Conservation (phyloP, 208 protist species). For the Trypanosoma lewisi region DNA sequence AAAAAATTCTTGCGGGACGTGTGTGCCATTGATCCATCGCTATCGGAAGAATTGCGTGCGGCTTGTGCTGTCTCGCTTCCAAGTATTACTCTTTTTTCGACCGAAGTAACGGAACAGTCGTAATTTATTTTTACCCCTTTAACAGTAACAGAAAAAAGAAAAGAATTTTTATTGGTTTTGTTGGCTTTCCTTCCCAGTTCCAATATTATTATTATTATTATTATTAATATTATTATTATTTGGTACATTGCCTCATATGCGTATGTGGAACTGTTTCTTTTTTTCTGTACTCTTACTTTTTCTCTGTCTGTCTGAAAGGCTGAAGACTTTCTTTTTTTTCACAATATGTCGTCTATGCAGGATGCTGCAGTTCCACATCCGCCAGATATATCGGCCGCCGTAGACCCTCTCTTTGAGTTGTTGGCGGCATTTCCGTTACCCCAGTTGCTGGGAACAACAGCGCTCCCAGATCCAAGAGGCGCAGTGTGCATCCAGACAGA, state of each 20-base stretch:
- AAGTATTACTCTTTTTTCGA: neutral
- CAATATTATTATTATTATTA: too few relatives aligned
- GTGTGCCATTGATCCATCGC: conserved; percentile 11
- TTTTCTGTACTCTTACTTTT: conserved; percentile 4
- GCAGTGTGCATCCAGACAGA: neutral
- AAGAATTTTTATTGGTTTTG: too few relatives aligned
- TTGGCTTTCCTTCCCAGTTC: too few relatives aligned
- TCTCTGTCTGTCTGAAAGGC: neutral
- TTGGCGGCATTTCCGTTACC: conserved; percentile 27
- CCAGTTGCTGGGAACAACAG: conserved; percentile 15
- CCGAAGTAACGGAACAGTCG: neutral
- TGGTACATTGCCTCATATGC: too few relatives aligned
- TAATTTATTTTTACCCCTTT: conserved; percentile 6
- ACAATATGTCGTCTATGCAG: conserved; percentile 13
- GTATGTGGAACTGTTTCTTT: too few relatives aligned
- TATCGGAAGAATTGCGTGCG: conserved; percentile 8
- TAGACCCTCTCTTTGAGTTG: conserved; percentile 22
- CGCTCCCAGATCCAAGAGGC: neutral
- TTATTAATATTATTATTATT: neutral
- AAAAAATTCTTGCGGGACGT: conserved; percentile 25
- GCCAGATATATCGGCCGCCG: conserved; percentile 13
- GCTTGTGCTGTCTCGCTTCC: conserved; percentile 5
- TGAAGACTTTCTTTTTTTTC: conserved; percentile 7
- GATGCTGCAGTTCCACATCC: conserved; percentile 12
- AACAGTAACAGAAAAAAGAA: too few relatives aligned